Base-by-base conservation (phyloP, 202 grass and related monocot species). In the Zoysia matrella region DNA sequence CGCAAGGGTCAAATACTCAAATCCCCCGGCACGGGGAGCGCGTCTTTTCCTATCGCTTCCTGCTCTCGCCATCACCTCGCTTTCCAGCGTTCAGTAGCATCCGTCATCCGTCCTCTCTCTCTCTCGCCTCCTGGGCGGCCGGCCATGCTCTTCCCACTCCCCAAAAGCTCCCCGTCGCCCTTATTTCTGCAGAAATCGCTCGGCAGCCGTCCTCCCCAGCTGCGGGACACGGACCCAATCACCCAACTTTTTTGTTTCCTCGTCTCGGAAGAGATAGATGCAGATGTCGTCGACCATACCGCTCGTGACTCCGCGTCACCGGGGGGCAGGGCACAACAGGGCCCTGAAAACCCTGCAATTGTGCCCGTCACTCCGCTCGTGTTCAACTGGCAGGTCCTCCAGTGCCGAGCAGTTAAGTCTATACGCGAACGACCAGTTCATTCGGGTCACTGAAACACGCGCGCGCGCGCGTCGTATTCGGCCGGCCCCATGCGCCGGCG, bases 21-120 rank as follows among this genome's bases (percentile, higher is more conserved):
- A 22, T 22, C 79, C 68, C 30, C 8, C 10, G 49, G 52, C 44
- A 18, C 22, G 78, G 50, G 16, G 8, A 47, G 50, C 67, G 3
- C 50, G 74, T 53, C 74, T 73, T 79, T 88, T 79, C 45, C 80
- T 39, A 43, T 79, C 46, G 72, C 60, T 13, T 78, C 60, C 44
- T 3, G 41, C 8, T 39, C 66, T 71, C 57, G 67, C 44, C 74
- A 15, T 66, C 73, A 60, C 80, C 46, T 22, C 4, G 44, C 73
- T 76, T 75, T 61, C 54, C 51, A 73, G 50, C 58, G 79, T 72
- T 76, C 56, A 65, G 72, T 51, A 49, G 49, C 71, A 69, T 22
- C 22, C 22, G 22, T 54, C 71, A 11, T 6, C 79, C 47, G 4
- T 76, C 55, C 56, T 13, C 15, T 10, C 55, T 14, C 54, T 14